Evolutionary conservation across 1,284 basidiomycete genomes (phyloP).

Genomic region (Ustanciosporium gigantosporum): DNA sequence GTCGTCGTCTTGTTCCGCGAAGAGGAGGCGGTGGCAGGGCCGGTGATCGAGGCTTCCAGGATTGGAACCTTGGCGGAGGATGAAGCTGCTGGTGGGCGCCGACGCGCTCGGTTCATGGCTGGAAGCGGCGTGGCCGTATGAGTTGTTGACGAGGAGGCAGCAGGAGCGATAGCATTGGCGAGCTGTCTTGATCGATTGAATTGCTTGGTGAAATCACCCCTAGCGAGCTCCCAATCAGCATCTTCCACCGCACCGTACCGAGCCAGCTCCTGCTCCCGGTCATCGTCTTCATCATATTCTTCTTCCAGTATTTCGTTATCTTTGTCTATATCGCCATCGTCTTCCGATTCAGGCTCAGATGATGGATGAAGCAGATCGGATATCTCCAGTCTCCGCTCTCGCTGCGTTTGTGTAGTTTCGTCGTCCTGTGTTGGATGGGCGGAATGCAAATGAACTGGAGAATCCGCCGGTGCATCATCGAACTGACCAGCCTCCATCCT

Average conservation of each 20-base stretch:
- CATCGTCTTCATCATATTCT: conserved; percentile 32
- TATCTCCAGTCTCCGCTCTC: conserved; percentile 25
- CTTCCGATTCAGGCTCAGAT: conserved; percentile 26
- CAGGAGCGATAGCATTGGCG: conserved; percentile 29
- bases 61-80: not conserved
- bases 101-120: conserved; percentile 41
- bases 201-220: conserved; percentile 59
- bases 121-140: conserved; percentile 19
- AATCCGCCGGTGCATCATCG: conserved; percentile 17
- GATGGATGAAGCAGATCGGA: conserved; percentile 20
- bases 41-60: not conserved
- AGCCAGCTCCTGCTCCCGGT: conserved; percentile 23
- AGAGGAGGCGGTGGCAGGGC: conserved; percentile 11
- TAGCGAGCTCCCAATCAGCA: conserved; percentile 58
- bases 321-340: conserved; percentile 1
- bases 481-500: conserved; percentile 34
- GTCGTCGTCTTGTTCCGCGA: conserved; percentile 35
- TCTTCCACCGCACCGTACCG: conserved; percentile 52
- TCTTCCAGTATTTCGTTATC: conserved; percentile 1
- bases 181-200: conserved; percentile 58
- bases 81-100: conserved; percentile 1
- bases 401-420: conserved; percentile 15
- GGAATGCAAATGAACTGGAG: conserved; percentile 4
- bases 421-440: conserved; percentile 12
- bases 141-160: conserved; percentile 5